These are phyloP conservation scores for Coniochaeta sp. DNA, from an alignment of 2,329 filamentous ascomycete species.

Conservation along the genomic window DNA sequence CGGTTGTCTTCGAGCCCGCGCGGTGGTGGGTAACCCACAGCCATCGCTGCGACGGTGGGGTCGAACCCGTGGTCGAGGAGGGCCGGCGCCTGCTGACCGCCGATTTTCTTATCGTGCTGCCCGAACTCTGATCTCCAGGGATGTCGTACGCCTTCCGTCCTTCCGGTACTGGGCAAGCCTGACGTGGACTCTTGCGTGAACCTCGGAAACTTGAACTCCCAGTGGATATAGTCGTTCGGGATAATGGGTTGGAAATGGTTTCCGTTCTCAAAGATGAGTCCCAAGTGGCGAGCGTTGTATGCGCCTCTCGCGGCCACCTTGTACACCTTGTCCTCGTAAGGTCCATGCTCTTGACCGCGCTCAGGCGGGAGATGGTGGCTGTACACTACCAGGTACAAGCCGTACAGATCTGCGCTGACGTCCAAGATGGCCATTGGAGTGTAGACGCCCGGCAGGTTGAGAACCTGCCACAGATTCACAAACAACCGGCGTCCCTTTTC, in stretches of 20 bases:
- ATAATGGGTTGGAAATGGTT: constrained; percentile 24
- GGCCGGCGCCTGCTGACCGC: neutral
- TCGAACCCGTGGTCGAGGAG: neutral
- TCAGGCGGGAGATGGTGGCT: constrained; percentile 6
- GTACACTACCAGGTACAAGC: constrained; percentile 23
- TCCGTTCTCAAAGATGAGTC: constrained; percentile 15
- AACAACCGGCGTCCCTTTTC: neutral
- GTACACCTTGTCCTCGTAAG: constrained; percentile 7
- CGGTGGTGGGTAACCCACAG: neutral
- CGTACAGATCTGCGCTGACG: constrained; percentile 26
- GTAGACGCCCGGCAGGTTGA: constrained; percentile 22
- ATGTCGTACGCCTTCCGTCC: neutral
- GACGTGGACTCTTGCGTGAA: constrained; percentile 10
- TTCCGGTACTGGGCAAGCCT: neutral
- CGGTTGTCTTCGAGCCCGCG: neutral
- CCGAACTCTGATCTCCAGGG: constrained; percentile 1
- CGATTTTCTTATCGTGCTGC: neutral
- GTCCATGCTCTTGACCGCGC: neutral
- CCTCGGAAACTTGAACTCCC: constrained; percentile 24
- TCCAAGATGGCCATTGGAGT: constrained; percentile 19
- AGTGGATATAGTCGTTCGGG: constrained; percentile 21
- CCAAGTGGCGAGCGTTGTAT: constrained; percentile 22
- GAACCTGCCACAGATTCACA: constrained; percentile 22
- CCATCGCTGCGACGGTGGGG: neutral
- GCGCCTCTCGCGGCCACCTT: constrained; percentile 20